Base-by-base conservation (phyloP, 2,329 filamentous ascomycete species). In the Tricladium varicosporioides region DNA sequence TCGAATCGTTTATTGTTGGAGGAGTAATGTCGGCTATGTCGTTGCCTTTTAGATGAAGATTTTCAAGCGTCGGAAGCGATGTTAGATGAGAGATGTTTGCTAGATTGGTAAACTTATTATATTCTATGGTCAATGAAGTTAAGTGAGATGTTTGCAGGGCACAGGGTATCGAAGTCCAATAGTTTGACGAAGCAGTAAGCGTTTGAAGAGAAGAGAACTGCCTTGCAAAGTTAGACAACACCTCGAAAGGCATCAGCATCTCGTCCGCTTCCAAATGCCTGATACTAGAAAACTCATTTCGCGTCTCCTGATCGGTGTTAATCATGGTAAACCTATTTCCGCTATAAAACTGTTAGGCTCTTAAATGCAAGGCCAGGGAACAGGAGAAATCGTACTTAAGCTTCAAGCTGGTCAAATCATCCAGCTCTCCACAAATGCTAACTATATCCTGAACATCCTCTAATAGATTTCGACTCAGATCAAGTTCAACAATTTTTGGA, bases 391-490 rank as follows among this genome's bases (percentile, higher is more conserved):
- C 70, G 84, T 75, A 92, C 90, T 89, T 90, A 36, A 93, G 74
- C 60, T 85, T 85, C 63, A 97, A 71, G 50, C 75, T 83, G 56
- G 76, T 82, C 61, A 97, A 70, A 16, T 78, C 77, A n/a, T 80
- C 78, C 36, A 97, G 75, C 61, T 88, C 82, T 5, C 75, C 75
- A 69, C 90, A 94, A 42, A 97, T 88, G 2, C 81, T 77, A 15
- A 84, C 80, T 9, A 96, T 80, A 19, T 89, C 83, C 2, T 75
- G 74, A 71, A 92, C 82, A 10, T 74, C 75, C 54, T 86, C 84
- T 66, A 97, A 85, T 33, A 96, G 72, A 70, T 96, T 97, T 51
- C 91, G 83, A 68, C 92, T 92, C 44, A 99, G 72, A 69, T 97
- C 92, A 47, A 97, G 77, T 68, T 96, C 90, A 1, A 80, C 76